A percentile compares a stretch with the other conserved stretches of the same genome.
Conservation (phyloP, 805 yeast species). For the Yueomyces sp. region DNA sequence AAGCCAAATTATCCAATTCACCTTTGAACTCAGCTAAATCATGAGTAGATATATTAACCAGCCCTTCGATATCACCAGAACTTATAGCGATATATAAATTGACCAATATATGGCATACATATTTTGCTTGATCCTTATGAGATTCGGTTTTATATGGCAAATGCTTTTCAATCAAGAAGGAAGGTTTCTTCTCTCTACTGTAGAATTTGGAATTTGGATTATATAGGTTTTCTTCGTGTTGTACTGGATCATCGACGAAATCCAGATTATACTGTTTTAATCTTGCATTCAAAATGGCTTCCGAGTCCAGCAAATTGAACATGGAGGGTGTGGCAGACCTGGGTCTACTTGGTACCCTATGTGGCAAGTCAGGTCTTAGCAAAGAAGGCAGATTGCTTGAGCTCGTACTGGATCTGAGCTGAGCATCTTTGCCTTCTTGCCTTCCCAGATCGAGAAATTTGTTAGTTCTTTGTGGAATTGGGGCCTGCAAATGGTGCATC, state of each 20-base stretch:
- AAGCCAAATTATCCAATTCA: conserved; percentile 30
- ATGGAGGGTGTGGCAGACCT: conserved; percentile 13
- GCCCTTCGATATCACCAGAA: conserved; percentile 60
- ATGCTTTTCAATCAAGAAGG: conserved; percentile 22
- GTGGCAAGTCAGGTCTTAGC: background rate
- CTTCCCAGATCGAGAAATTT: conserved; percentile 6
- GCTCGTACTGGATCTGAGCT: background rate
- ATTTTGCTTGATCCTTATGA: conserved; percentile 53
- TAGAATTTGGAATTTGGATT: conserved; percentile 27
- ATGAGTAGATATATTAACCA: conserved; percentile 47
- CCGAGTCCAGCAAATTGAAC: conserved; percentile 9
- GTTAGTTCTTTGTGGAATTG: conserved; percentile 15
- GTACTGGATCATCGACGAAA: conserved; percentile 31
- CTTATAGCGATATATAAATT: conserved; percentile 65
- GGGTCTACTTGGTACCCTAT: conserved; percentile 2
- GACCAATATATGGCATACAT: conserved; percentile 59
- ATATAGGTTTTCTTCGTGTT: conserved; percentile 14
- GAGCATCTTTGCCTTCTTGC: background rate
- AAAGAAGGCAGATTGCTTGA: background rate
- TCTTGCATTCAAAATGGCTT: conserved; percentile 17
- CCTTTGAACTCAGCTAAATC: conserved; percentile 38
- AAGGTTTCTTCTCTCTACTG: conserved; percentile 23
- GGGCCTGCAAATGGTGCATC: conserved; percentile 8
- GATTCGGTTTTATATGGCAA: conserved; percentile 68
- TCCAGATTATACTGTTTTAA: conserved; percentile 34